Base-by-base conservation (phyloP, 139 green algal genomes). In the Chlorella sp. region DNA sequence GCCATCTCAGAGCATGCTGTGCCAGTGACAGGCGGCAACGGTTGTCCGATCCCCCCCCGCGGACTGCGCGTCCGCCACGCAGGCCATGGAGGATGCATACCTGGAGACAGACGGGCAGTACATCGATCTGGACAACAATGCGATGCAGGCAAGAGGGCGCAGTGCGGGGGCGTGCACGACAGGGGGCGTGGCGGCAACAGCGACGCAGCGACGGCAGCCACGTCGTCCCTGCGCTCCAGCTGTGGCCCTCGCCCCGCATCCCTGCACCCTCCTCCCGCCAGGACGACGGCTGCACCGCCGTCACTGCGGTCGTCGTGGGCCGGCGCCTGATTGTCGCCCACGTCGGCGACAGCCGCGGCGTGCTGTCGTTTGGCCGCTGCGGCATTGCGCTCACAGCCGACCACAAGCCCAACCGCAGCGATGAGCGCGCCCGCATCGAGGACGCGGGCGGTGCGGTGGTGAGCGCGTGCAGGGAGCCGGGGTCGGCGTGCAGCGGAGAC, bases 331-430 rank as follows among this genome's bases (percentile, higher is more conserved):
- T 94, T 25, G 82, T 97, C 21, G 95, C 93, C 25, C 96, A 99
- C 64, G 91, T 96, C 17, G 95, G 95, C 3, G 95, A 99, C 84
- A 96, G 50, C 50, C 51, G 51, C 35, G 36, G 38, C 5, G 40
- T 68, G 45, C 29, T 75, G 43, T 79, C 63, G 0, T 31, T 46
- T 36, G 55, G 48, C 46, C 2, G 17, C 67, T 62, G 72, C 79
- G 89, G 88, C 0, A 55, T 90, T 3, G 33, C 83, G 12, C 70
- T 98, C 64, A 91, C 91, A 0, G 71, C 92, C 3, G 95, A 99
- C 81, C 95, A 99, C 87, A 99, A 99, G 83, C 95, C 95, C 56
- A 97, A 98, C 85, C 77, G 84, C 8, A 74, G 82, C 15, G 92
- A 97, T 67, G 95, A 99, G 87, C 90, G 90, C 36, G 56, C 84